Evolutionary conservation across 1,284 basidiomycete species (phyloP).

Genomic region (Sporisorium exsertum): DNA sequence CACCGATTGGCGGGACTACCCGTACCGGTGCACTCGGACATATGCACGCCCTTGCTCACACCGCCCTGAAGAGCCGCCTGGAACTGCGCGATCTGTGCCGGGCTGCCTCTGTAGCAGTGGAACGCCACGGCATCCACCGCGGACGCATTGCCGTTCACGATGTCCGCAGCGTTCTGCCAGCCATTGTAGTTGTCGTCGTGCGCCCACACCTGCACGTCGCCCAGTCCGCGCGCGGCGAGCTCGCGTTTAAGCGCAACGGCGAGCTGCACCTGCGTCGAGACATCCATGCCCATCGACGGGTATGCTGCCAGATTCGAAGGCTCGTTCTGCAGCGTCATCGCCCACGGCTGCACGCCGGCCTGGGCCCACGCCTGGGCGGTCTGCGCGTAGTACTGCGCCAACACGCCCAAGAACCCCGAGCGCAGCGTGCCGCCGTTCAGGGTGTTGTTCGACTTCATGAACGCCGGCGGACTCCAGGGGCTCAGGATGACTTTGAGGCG

Average conservation of each 20-base stretch:
- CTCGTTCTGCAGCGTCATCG: conserved; percentile 61
- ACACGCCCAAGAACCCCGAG: conserved; percentile 25
- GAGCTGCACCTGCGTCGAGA: conserved; percentile 24
- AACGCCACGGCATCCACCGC: conserved; percentile 56
- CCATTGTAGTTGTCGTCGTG: conserved; percentile 56
- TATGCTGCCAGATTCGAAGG: conserved; percentile 44
- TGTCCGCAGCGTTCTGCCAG: conserved; percentile 39
- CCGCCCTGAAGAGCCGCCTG: conserved; percentile 14
- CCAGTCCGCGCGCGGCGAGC: conserved; percentile 18
- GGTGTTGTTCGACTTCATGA: conserved; percentile 55
- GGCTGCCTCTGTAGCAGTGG: conserved; percentile 59
- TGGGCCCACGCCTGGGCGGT: conserved; percentile 28
- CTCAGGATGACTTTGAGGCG: conserved; percentile 50
- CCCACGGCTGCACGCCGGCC: conserved; percentile 48
- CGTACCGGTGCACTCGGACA: conserved; percentile 58
- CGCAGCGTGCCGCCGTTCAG: conserved; percentile 49
- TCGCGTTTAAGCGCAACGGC: conserved; percentile 31
- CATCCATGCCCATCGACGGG: conserved; percentile 49
- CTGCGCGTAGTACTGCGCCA: conserved; percentile 52
- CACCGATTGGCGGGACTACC: conserved; percentile 20
- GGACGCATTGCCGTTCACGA: conserved; percentile 42
- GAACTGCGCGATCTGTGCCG: conserved; percentile 36
- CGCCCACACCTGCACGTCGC: conserved; percentile 44
- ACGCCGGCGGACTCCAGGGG: conserved; percentile 56
- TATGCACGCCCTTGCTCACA: conserved; percentile 37